Base-by-base conservation (phyloP, 495 filamentous ascomycete species). In the Staphylotrichum longicolle region DNA sequence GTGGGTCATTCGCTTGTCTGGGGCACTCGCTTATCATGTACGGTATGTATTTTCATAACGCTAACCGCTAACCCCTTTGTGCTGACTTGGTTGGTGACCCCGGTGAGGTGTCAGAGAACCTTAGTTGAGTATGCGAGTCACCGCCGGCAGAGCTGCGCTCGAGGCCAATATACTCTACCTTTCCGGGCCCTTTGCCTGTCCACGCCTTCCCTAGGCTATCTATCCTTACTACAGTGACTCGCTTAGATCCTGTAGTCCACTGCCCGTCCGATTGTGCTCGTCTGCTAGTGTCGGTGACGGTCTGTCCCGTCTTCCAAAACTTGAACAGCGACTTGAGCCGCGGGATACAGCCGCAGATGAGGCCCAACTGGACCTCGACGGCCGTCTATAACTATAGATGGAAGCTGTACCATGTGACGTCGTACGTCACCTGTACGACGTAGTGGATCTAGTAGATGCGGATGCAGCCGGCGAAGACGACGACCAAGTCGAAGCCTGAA, bases 341-440 rank as follows among this genome's bases (percentile, higher is more conserved):
- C 8, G 77, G 77, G 52, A 79, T 68, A 50, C 74, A 77, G 7
- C 72, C 75, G 50, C 72, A 72, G 30, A 75, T 74, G 39, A 79
- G 69, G 2, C 74, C 72, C 15, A 79, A 57, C 4, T 77, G 69
- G 2, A 76, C 74, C 64, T 79, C 77, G 52, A 79, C 66, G 14
- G 76, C 71, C 0, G 75, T 77, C 71, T 74, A 78, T 33, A 72
- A 68, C 63, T 74, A 76, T 8, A 72, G 57, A 4, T 77, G 64
- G 35, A 73, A 72, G 15, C 76, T 72, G 50, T 77, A 72, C 74
- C 71, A 73, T 4, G 71, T 73, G 0, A 69, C 63, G 61, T 73
- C 71, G 54, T 64, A 73, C n/a, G 71, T 70, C 60, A 63, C 27
- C 33, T 67, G 45, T 14, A 73, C 50, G 2, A 73, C 65, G 30